Base-by-base conservation (phyloP, 176 grass and related monocot species). In the Chrysopogon serrulatus region DNA sequence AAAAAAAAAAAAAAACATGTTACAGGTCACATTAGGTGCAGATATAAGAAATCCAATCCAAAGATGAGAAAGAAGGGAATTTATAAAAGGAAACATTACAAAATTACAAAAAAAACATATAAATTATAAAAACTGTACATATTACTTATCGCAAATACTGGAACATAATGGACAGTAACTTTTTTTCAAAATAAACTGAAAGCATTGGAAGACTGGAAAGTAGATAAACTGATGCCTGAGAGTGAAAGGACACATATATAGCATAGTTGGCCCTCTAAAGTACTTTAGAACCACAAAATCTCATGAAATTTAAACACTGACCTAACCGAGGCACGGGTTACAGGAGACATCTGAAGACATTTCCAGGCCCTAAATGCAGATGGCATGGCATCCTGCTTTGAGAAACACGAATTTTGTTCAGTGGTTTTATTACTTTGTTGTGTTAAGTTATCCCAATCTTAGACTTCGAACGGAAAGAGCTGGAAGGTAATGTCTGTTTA, bases 321-420 rank as follows among this genome's bases (percentile, higher is more conserved):
- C 88, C 92, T 91, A 91, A 94, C 79, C 19, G 83, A 82, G 85
- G 77, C 79, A 88, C 68, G 53, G 80, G 79, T 78, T 86, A 90
- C 78, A 90, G 88, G 74, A 86, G 86, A 91, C 68, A 94, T 83
- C 89, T 94, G 86, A 91, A 89, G 88, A 88, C 80, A 89, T 73
- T 91, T 91, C 88, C 86, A 91, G 77, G 86, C 80, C 83, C 83
- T 94, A 94, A 78, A 91, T 86, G 92, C 80, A 87, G 87, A 86
- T 91, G 90, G 79, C 89, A 94, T 87, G 89, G 66, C 83, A 81
- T 89, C 92, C 89, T 94, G 92, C 83, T 94, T 91, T 81, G 71
- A 94, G 80, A 91, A 94, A 91, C 83, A 94, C 81, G 88, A 94
- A 90, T 85, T 83, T 83, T 92, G 86, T 67, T 91, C 57, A 91